Percentiles rank a stretch among this genome's conserved stretches.
phyloP scores from a whole-genome alignment of 2,329 filamentous ascomycete species.

The Nigrospora oryzae region DNA sequence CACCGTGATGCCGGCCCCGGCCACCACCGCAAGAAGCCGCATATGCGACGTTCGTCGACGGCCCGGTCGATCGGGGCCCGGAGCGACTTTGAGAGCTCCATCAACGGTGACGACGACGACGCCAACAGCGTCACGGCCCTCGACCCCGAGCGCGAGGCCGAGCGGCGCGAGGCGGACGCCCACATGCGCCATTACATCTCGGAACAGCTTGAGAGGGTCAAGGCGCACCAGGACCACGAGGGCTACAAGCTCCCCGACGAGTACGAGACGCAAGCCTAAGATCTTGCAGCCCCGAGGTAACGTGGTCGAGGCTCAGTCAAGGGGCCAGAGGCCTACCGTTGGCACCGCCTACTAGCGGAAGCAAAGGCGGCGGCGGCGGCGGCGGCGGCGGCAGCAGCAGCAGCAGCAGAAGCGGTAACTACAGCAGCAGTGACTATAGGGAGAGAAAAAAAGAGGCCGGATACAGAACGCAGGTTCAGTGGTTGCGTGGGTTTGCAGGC shows the following conservation, averaged over 20 bases:
- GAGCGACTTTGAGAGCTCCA: constrained; percentile 61
- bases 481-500: too few relatives aligned
- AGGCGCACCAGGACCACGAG: constrained; percentile 36
- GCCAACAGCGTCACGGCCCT: constrained; percentile 39
- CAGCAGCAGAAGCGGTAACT: too few relatives aligned
- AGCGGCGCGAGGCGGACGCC: constrained; percentile 49
- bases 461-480: too few relatives aligned
- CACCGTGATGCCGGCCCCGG: constrained; percentile 35
- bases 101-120: constrained; percentile 38
- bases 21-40: constrained; percentile 34
- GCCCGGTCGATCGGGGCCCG: constrained; percentile 75
- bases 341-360: too few relatives aligned
- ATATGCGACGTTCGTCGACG: constrained; percentile 70
- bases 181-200: constrained; percentile 77
- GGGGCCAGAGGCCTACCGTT: too few relatives aligned
- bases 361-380: too few relatives aligned
- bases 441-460: too few relatives aligned
- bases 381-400: too few relatives aligned
- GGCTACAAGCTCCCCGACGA: constrained; percentile 20
- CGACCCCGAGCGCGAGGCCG: constrained; percentile 40
- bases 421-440: too few relatives aligned
- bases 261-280: constrained; percentile 19
- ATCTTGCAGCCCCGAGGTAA: too few relatives aligned
- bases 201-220: constrained; percentile 69
- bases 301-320: too few relatives aligned